These are phyloP conservation scores for Boletus subparvulus DNA, from an alignment of 768 basidiomycete species.

Conservation along the genomic window DNA sequence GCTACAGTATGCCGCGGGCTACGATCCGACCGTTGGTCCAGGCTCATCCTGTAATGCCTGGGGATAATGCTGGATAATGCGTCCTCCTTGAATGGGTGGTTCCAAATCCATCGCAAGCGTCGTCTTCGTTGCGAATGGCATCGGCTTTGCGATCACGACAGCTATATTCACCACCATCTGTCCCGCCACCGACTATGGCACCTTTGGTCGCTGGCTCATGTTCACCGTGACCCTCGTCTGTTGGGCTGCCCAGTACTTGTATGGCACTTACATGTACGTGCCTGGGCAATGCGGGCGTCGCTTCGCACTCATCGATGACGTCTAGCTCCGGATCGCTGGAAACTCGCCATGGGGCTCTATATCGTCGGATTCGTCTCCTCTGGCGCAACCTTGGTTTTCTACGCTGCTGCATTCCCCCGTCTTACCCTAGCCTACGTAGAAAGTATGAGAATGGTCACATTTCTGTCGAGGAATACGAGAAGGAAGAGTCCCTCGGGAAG, in stretches of 20 bases:
- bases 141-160: constrained; percentile 80
- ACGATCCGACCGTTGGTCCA: constrained; percentile 65
- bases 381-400: constrained; percentile 81
- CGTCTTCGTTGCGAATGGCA: constrained; percentile 73
- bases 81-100: constrained; percentile 73
- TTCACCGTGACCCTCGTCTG: constrained; percentile 68
- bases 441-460: constrained; percentile 62
- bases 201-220: constrained; percentile 78
- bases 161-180: constrained; percentile 78
- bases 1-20: constrained; percentile 70
- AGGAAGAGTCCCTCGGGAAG: constrained; percentile 78
- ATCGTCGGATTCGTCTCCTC: constrained; percentile 80
- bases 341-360: constrained; percentile 72
- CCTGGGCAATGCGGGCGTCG: neutral
- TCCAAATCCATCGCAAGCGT: constrained; percentile 74
- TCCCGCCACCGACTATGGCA: constrained; percentile 36
- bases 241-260: constrained; percentile 80
- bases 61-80: constrained; percentile 70
- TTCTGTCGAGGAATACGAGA: constrained; percentile 60
- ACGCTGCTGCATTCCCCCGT: constrained; percentile 74
- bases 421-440: constrained; percentile 58
- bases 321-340: constrained; percentile 67
- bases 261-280: constrained; percentile 67
- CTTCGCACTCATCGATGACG: neutral
- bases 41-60: constrained; percentile 72